Evolutionary conservation across 257 asterid species (phyloP).

Genomic region (Lithospermum erythrorhizon): DNA sequence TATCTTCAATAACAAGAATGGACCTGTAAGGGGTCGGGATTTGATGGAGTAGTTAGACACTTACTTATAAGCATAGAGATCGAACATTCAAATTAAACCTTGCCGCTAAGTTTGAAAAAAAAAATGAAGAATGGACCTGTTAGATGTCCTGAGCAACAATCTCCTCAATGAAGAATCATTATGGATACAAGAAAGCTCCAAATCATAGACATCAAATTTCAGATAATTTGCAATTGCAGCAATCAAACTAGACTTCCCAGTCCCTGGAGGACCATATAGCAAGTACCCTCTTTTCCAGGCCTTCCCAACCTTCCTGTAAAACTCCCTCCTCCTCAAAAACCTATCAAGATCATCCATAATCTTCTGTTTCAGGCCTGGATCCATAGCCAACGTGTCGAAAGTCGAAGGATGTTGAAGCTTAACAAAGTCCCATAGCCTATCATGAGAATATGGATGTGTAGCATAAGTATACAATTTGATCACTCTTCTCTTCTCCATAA

Average conservation of each 20-base stretch:
- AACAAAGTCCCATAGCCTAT: slow-evolving; percentile 42
- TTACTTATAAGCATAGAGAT: too few relatives aligned
- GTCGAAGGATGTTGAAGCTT: slow-evolving; percentile 68
- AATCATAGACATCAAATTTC: slow-evolving; percentile 58
- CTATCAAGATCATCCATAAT: slow-evolving; percentile 47
- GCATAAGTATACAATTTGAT: slow-evolving; percentile 41
- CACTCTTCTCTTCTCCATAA: slow-evolving; percentile 24
- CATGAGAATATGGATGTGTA: background rate
- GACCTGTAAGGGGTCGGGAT: slow-evolving; percentile 51
- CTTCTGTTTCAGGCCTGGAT: slow-evolving; percentile 18
- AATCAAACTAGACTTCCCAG: slow-evolving; percentile 61
- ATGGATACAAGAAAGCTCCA: slow-evolving; percentile 42
- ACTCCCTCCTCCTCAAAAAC: slow-evolving; percentile 50
- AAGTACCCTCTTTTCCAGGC: slow-evolving; percentile 80
- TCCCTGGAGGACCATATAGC: slow-evolving; percentile 76
- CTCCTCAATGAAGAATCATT: slow-evolving; percentile 57
- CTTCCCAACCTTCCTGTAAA: slow-evolving; percentile 55
- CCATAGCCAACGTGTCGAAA: slow-evolving; percentile 57
- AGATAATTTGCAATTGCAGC: slow-evolving; percentile 73
- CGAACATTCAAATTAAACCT: too few relatives aligned
- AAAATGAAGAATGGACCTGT: slow-evolving; percentile 50
- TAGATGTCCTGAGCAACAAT: slow-evolving; percentile 46
- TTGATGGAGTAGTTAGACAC: too few relatives aligned
- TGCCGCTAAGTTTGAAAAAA: too few relatives aligned
- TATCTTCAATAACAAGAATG: slow-evolving; percentile 66